A percentile compares a stretch with the other conserved stretches of the same genome.
Conservation (phyloP, 2,329 filamentous ascomycete genomes). For the Ophiocordyceps camponoti-floridani region DNA sequence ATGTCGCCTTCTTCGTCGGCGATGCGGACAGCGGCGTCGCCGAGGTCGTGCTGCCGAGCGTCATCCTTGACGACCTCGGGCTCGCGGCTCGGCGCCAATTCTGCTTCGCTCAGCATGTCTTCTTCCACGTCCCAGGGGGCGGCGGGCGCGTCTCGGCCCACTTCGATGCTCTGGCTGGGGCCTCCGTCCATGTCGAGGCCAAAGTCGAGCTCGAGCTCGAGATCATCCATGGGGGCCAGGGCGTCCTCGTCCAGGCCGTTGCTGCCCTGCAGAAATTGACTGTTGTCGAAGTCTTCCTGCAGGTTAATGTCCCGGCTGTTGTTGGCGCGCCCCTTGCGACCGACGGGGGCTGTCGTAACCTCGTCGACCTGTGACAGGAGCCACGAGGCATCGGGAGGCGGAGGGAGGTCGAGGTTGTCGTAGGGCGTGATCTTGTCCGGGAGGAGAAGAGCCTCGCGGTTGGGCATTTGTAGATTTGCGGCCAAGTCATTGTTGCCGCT, state of each 20-base stretch:
- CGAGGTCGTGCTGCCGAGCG: constrained; percentile 34
- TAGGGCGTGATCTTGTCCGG: constrained; percentile 88
- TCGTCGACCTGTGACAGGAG: constrained; percentile 61
- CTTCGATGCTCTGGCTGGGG: constrained; percentile 56
- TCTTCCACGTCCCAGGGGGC: constrained; percentile 48
- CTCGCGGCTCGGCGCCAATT: constrained; percentile 38
- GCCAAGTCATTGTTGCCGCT: constrained; percentile 90
- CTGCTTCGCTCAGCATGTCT: constrained; percentile 48
- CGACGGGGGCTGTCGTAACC: constrained; percentile 30
- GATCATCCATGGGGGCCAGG: constrained; percentile 41
- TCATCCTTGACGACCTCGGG: constrained; percentile 36
- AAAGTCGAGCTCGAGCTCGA: constrained; percentile 58
- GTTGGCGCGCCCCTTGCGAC: constrained; percentile 38
- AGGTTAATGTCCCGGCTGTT: constrained; percentile 49
- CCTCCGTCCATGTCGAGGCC: constrained; percentile 57
- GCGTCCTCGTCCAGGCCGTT: constrained; percentile 40
- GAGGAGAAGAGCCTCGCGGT: constrained; percentile 72
- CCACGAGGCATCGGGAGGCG: constrained; percentile 76
- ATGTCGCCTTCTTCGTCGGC: constrained; percentile 47
- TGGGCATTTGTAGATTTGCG: constrained; percentile 61
- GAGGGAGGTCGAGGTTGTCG: constrained; percentile 58
- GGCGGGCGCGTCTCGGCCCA: constrained; percentile 71
- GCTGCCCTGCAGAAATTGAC: constrained; percentile 61
- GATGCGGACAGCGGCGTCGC: constrained; percentile 37
- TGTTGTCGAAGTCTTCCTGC: constrained; percentile 52